Evolutionary conservation across 352 stramenopile genomes (phyloP).

Genomic region (Pythium aphanidermatum): DNA sequence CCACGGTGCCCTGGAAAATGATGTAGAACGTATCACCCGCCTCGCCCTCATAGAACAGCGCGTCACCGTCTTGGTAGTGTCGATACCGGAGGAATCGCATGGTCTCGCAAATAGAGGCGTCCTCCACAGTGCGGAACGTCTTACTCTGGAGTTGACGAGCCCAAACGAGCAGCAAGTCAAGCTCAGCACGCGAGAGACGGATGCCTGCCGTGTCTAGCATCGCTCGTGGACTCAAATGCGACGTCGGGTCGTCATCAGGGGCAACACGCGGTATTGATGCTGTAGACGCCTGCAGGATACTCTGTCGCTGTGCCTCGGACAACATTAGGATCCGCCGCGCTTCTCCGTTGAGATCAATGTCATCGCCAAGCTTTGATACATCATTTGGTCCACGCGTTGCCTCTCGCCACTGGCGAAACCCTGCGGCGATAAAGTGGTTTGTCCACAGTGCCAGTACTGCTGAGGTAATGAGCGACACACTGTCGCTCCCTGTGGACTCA

Average conservation of each 20-base stretch:
- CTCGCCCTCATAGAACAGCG: slow-evolving; percentile 53
- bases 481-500: not conserved
- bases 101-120: slow-evolving; percentile 30
- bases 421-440: not conserved
- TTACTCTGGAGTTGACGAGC: slow-evolving; percentile 33
- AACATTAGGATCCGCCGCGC: slow-evolving; percentile 19
- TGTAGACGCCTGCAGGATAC: not conserved
- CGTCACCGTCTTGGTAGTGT: slow-evolving; percentile 36
- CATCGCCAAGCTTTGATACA: not conserved
- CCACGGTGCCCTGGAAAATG: slow-evolving; percentile 40
- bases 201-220: not conserved
- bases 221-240: not conserved
- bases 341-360: slow-evolving; percentile 13
- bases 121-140: slow-evolving; percentile 36
- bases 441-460: slow-evolving; percentile 2
- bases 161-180: slow-evolving; percentile 39
- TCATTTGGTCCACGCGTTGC: not conserved
- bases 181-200: slow-evolving; percentile 13
- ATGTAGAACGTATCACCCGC: slow-evolving; percentile 51
- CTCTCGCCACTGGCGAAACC: slow-evolving; percentile 1
- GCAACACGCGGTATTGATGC: too few relatives aligned
- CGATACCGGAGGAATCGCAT: slow-evolving; percentile 35
- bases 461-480: not conserved
- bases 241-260: not conserved
- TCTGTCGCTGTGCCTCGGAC: slow-evolving; percentile 20